Percentiles rank a stretch among this genome's conserved stretches.
Evolutionary conservation across 106 monocot species (phyloP).

Genomic region (Acanthochlamys bracteata): DNA sequence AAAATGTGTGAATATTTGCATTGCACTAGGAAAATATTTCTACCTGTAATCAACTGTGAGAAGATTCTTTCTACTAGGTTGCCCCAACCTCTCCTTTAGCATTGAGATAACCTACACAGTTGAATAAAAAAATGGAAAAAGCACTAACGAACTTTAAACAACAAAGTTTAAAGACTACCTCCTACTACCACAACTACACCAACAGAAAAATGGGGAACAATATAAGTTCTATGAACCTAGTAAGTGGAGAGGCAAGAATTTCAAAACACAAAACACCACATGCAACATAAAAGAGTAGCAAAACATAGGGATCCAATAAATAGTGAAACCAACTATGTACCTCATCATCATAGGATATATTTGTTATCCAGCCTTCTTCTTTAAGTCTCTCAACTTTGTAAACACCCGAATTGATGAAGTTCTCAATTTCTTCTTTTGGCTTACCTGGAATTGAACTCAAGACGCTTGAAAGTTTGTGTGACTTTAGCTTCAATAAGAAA

Average conservation of each 20-base stretch:
- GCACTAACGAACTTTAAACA: too few species aligned
- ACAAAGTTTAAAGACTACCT: not conserved
- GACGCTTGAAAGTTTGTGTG: slow-evolving; percentile 14
- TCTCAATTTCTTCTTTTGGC: slow-evolving; percentile 61
- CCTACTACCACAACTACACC: not conserved
- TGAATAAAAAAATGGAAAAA: not conserved
- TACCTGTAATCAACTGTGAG: slow-evolving; percentile 75
- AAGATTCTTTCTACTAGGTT: slow-evolving; percentile 53
- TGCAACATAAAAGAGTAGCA: too few species aligned
- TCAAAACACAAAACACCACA: too few species aligned
- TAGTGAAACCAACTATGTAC: slow-evolving; percentile 20
- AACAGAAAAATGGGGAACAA: too few species aligned
- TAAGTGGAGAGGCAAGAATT: too few species aligned
- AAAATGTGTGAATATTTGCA: too few species aligned
- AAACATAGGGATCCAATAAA: not conserved
- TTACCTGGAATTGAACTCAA: slow-evolving; percentile 44
- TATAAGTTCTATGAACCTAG: too few species aligned
- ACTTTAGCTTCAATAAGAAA: not conserved
- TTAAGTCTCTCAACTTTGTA: slow-evolving; percentile 90
- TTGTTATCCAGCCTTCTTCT: slow-evolving; percentile 96
- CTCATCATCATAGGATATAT: slow-evolving; percentile 90
- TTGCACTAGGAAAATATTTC: too few species aligned
- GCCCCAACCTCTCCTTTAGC: slow-evolving; percentile 73
- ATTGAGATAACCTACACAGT: slow-evolving; percentile 58
- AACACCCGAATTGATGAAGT: slow-evolving; percentile 78